Evolutionary conservation across 2,329 filamentous ascomycete genomes (phyloP), one percentile per base, ranked within the genome.

Genomic region (Alternaria gaisen): DNA sequence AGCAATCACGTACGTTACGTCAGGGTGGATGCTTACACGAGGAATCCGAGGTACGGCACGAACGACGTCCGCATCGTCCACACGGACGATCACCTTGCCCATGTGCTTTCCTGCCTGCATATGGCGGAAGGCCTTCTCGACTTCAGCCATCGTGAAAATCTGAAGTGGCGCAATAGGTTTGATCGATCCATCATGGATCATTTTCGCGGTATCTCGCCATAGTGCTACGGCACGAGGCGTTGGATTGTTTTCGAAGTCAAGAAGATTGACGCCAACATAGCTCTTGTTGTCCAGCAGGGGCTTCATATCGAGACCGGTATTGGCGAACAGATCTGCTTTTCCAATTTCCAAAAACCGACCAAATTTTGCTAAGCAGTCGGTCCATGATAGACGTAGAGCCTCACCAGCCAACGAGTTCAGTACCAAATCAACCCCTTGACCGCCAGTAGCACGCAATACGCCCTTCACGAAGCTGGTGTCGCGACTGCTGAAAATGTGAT

Each of bases 31-130:
- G 9, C 40, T 30, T 5, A 53, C 28, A 9, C 48, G 46, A 4
- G 51, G 46, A n/a, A 52, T 11, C 16, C 47, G 56, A 38, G 40
- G 57, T 20, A 58, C 34, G 16, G 48, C 53, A 24, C 46, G 51
- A 12, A 46, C 44, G 60, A 58, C 16, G 79, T 65, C 57, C 12
- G 44, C 53, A n/a, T 55, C 58, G 40, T 62, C 63, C n/a, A 54
- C 50, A 12, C 66, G 61, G 12, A 82, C 65, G 11, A 82, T 75
- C 56, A 81, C 64, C 64, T 82, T 82, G 5, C 81, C 80, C 9
- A 73, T 75, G 42, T 80, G 77, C 26, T 74, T 74, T 0, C 79
- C 77, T 16, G 43, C 32, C 62, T 60, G 30, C 72, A 75, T 24
- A 78, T 70, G 54, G 52, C 66, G 18, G 64, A 58, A 44, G 0